These are phyloP conservation scores for Haplosporangium sp. DNA, from an alignment of 371 early-diverging fungal species.

Conservation along the genomic window DNA sequence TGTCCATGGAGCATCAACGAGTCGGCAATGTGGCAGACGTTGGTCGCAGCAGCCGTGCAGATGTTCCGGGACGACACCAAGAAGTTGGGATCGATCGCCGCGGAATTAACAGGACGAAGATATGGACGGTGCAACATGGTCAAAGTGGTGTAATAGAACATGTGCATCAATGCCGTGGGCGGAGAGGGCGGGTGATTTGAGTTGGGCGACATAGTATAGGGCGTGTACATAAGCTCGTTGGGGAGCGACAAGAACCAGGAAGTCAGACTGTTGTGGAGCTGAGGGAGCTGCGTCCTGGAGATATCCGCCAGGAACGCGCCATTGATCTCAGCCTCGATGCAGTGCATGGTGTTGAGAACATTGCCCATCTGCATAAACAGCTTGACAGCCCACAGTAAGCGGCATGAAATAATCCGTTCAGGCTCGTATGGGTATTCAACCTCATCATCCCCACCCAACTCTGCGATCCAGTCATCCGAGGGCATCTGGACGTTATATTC, in stretches of 20 bases:
- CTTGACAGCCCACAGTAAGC: slow-evolving; percentile 48
- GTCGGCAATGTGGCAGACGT: slow-evolving; percentile 54
- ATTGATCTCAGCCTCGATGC: slow-evolving; percentile 53
- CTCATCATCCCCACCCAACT: slow-evolving; percentile 39
- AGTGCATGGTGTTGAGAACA: slow-evolving; percentile 54
- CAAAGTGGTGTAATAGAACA: slow-evolving; percentile 53
- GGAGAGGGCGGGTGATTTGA: slow-evolving; percentile 54
- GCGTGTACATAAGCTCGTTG: slow-evolving; percentile 56
- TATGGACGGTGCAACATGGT: slow-evolving; percentile 54
- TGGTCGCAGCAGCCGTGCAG: slow-evolving; percentile 53
- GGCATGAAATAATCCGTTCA: slow-evolving; percentile 49
- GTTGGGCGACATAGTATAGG: slow-evolving; percentile 55
- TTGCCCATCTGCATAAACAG: slow-evolving; percentile 55
- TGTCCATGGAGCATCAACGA: slow-evolving; percentile 54
- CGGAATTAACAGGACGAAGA: slow-evolving; percentile 53
- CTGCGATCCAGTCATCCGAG: slow-evolving; percentile 46
- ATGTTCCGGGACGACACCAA: slow-evolving; percentile 53
- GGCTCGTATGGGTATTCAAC: slow-evolving; percentile 54
- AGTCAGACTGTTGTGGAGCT: slow-evolving; percentile 53
- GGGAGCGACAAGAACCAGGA: slow-evolving; percentile 54
- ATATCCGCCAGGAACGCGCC: slow-evolving; percentile 53
- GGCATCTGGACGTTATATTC: slow-evolving; percentile 54
- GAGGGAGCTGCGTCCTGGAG: slow-evolving; percentile 49
- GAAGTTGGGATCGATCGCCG: slow-evolving; percentile 52
- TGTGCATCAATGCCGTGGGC: slow-evolving; percentile 53